Base-by-base conservation (phyloP, 768 basidiomycete species). In the Rhodotorula graminis region DNA sequence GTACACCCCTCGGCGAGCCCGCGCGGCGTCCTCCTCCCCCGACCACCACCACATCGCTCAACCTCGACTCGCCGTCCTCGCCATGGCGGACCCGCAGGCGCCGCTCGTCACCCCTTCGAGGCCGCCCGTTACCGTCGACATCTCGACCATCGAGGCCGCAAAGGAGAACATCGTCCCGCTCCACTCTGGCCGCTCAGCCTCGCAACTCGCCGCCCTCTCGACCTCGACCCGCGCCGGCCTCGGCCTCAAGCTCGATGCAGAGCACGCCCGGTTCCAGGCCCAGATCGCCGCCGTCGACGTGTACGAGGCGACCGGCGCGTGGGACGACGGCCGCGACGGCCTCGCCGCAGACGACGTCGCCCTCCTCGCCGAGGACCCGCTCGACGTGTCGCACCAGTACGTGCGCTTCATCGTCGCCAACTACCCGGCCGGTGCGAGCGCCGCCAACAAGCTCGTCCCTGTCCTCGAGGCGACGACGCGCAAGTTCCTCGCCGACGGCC, bases 381-480 rank as follows among this genome's bases (percentile, higher is more conserved):
- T 98, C 37, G 89, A 90, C 3, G 85, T 88, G 1, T 95, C 93
- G 75, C 86, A 90, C 80, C 85, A 88, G 79, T 96, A 93, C 81
- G 87, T 97, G 64, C 87, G 90, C 72, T 98, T 93, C 91, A 93
- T 89, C 47, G 83, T 89, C 70, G 88, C 92, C 75, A 87, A 87
- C 77, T 93, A 94, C 79, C 93, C 95, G 58, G 84, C 86, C 60
- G 88, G 90, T 61, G 84, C 86, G 58, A 85, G 89, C 77, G 85
- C 85, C 0, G 82, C 84, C 56, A 92, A 90, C 27, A 90, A 91
- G 27, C 85, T 96, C 47, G 79, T 89, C 4, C 89, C 91, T 58
- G 82, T 97, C 12, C 84, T 99, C 27, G 91, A 94, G 77, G 88
- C 92, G 77, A 88, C 90, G 1, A 93, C 93, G 4, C 82, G 87